Evolutionary conservation across 805 yeast species (phyloP).

Genomic region (Barnettozyma salicaria): DNA sequence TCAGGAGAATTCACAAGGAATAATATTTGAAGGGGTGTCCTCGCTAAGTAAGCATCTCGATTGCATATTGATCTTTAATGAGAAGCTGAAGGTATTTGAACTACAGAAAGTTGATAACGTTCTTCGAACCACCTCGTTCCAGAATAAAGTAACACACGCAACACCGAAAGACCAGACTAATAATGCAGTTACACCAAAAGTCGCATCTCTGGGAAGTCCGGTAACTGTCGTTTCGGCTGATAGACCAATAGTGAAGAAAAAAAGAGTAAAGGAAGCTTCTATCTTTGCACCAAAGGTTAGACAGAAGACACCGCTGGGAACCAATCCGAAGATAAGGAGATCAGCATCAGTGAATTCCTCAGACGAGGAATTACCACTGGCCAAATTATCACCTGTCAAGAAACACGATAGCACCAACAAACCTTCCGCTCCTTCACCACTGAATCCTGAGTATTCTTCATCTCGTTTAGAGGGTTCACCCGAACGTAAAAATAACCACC

Average conservation of each 20-base stretch:
- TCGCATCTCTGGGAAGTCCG: no score
- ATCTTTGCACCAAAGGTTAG: constrained; percentile 23
- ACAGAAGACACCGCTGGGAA: constrained; percentile 17
- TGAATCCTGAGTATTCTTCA: constrained; percentile 1
- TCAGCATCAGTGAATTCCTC: constrained; percentile 3
- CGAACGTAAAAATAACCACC: not conserved
- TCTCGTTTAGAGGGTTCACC: no score
- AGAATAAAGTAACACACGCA: not conserved
- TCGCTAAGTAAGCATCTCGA: constrained; percentile 14
- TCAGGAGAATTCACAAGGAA: constrained; percentile 6
- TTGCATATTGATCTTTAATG: constrained; percentile 22
- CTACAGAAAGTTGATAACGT: constrained; percentile 15
- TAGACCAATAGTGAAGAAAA: constrained; percentile 8
- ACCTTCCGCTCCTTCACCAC: constrained; percentile 15
- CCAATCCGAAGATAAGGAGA: constrained; percentile 8
- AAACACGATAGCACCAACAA: constrained; percentile 7
- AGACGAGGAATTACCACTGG: constrained; percentile 17
- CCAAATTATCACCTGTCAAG: constrained; percentile 10
- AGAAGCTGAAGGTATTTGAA: constrained; percentile 13
- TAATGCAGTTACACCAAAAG: not conserved
- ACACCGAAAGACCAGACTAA: not conserved
- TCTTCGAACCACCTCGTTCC: constrained; percentile 9
- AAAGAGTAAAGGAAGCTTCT: constrained; percentile 18
- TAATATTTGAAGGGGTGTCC: constrained; percentile 16
- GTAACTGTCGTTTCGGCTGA: not conserved